These are phyloP conservation scores for Myriosclerotinia scirpicola DNA, from an alignment of 2,329 filamentous ascomycete species.

Conservation along the genomic window DNA sequence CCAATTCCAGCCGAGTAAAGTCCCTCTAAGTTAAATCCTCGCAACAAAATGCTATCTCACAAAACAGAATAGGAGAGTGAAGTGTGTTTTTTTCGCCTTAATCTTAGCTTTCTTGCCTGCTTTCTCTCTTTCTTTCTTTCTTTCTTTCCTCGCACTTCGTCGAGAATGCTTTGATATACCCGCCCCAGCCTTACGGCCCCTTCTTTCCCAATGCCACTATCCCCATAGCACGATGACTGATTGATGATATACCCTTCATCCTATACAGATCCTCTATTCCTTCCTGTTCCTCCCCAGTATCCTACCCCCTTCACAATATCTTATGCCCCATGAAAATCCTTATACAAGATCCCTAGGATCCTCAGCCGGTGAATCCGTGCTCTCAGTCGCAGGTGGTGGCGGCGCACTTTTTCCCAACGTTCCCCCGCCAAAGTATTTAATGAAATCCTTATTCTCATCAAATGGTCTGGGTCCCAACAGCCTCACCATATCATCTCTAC, in stretches of 20 bases:
- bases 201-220: background rate
- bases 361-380: conserved; percentile 32
- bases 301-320: background rate
- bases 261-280: background rate
- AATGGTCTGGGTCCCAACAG: conserved; percentile 83
- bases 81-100: conserved; percentile 13
- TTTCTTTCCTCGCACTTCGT: background rate
- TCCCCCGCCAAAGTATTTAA: conserved; percentile 80
- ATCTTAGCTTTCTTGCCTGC: conserved; percentile 10
- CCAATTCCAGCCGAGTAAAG: background rate
- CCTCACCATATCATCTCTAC: conserved; percentile 87
- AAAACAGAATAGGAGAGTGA: conserved; percentile 21
- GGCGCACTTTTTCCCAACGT: conserved; percentile 56
- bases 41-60: conserved; percentile 17
- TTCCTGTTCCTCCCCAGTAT: background rate
- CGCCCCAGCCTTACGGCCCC: background rate
- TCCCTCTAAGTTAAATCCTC: conserved; percentile 11
- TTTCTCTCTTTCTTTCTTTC: background rate
- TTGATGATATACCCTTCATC: background rate
- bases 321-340: background rate
- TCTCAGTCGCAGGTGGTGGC: conserved; percentile 52
- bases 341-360: conserved; percentile 10
- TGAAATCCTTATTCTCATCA: conserved; percentile 79
- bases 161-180: background rate
- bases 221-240: background rate